phyloP scores from a whole-genome alignment of 2,329 filamentous ascomycete genomes.

The Aspergillus brasiliensis region DNA sequence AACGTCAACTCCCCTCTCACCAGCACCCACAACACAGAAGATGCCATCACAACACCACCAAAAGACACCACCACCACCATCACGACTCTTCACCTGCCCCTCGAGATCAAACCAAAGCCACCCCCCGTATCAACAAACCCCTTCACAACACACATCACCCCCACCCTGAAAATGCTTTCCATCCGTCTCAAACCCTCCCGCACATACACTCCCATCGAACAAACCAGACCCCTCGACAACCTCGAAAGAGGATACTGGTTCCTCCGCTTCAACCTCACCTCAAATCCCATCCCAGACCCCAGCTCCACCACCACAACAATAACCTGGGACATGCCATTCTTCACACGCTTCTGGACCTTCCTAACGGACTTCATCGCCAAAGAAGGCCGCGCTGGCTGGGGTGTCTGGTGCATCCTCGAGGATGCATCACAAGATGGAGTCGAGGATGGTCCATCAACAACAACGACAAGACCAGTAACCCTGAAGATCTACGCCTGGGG shows the following conservation, averaged over 20 bases:
- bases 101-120: conserved; percentile 55
- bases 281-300: neutral
- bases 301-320: too few relatives aligned
- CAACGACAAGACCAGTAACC: conserved; percentile 30
- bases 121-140: conserved; percentile 52
- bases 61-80: neutral
- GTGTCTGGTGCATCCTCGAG: conserved; percentile 46
- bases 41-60: too few relatives aligned
- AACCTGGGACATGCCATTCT: conserved; percentile 37
- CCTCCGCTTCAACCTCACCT: conserved; percentile 61
- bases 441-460: conserved; percentile 23
- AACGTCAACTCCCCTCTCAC: neutral
- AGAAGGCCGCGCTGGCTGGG: conserved; percentile 48
- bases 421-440: conserved; percentile 14
- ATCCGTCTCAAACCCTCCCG: conserved; percentile 54
- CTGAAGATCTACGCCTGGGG: conserved; percentile 79
- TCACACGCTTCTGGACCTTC: conserved; percentile 47
- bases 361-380: conserved; percentile 39
- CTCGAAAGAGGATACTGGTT: conserved; percentile 81
- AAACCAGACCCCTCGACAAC: conserved; percentile 53
- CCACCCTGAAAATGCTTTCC: conserved; percentile 56
- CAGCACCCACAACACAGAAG: neutral
- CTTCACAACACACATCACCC: conserved; percentile 60
- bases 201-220: conserved; percentile 56
- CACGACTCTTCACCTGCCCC: conserved; percentile 31